phyloP scores from a whole-genome alignment of 2,329 filamentous ascomycete genomes.

The Lachnellula hyalina region DNA sequence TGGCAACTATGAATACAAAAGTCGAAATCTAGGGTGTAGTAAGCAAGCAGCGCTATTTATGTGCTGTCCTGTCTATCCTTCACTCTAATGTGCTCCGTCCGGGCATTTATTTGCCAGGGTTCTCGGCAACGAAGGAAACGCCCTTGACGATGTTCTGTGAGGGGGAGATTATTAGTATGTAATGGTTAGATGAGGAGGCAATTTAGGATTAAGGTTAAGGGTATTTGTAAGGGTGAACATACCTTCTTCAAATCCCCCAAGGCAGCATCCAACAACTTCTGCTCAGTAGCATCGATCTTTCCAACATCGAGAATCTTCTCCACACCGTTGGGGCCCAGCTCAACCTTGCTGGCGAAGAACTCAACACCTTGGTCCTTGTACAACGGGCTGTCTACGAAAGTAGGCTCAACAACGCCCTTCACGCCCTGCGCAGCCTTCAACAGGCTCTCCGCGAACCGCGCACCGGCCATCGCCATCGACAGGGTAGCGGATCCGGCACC shows the following conservation, averaged over 20 bases:
- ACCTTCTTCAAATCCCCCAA: slow-evolving; percentile 73
- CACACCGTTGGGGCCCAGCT: slow-evolving; percentile 94
- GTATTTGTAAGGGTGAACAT: background rate
- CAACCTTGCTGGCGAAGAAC: slow-evolving; percentile 93
- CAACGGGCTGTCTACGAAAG: slow-evolving; percentile 92
- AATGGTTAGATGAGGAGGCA: background rate
- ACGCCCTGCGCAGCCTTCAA: slow-evolving; percentile 89
- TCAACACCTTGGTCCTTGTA: slow-evolving; percentile 98
- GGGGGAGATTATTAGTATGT: slow-evolving; percentile 31
- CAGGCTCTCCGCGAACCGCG: slow-evolving; percentile 78
- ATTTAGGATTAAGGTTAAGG: background rate
- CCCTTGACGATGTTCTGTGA: slow-evolving; percentile 88
- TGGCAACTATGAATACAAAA: background rate
- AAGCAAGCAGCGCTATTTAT: background rate
- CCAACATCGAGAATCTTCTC: slow-evolving; percentile 89
- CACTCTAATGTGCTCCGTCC: background rate
- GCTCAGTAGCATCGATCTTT: slow-evolving; percentile 76
- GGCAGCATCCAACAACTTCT: slow-evolving; percentile 83
- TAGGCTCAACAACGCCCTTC: slow-evolving; percentile 92
- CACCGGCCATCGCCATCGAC: slow-evolving; percentile 97
- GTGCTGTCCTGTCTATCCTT: background rate
- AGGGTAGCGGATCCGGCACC: slow-evolving; percentile 95
- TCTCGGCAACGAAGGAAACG: slow-evolving; percentile 52
- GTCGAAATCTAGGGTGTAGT: background rate
- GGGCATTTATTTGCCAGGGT: slow-evolving; percentile 52